Evolutionary conservation across 371 early-diverging fungal species (phyloP), one percentile per base, ranked within the genome.

Genomic region (Mucor velutinosus): DNA sequence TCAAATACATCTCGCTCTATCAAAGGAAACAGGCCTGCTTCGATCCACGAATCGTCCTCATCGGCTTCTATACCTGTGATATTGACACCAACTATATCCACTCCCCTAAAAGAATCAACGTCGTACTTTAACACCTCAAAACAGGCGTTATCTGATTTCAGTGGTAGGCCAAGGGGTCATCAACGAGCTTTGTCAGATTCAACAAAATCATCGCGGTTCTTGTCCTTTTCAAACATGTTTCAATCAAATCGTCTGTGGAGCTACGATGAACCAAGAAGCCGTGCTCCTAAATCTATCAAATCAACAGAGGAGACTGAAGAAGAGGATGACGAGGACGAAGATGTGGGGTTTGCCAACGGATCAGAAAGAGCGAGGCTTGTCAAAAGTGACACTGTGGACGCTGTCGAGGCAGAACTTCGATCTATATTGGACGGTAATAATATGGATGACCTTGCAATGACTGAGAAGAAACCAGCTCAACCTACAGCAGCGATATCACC

Each of bases 391-490:
- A 88, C 87, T 7, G 81, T 90, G 17, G 85, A 86, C 37, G 88
- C 88, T 3, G 85, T 90, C 0, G 86, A 88, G 57, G 90, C 88
- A 10, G 88, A 83, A 25, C 64, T 90, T 15, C 76, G 84, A 10
- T 82, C 86, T 0, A 88, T 90, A 49, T 73, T 90, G 58, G 86
- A 85, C 60, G 76, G 77, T 2, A 65, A 69, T 33, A 74, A 67
- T n/a, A 25, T 63, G 3, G 60, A 53, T 4, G 61, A 63, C 6
- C 33, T 62, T 35, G 47, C 29, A 23, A 56, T 49, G 62, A 56
- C 51, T 29, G 71, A 65, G 27, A 69, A 61, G 5, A 45, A 66
- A 0, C 49, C 60, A 10, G 33, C 12, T 19, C 49, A 32, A 27
- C 12, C 14, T 14, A 43, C 37, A 59, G 19, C 59, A 35, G 1